A percentile compares a stretch with the other conserved stretches of the same genome.
phyloP scores from a whole-genome alignment of 192 early-diverging fungal genomes.

The Rhizoclosmatium sp. region DNA sequence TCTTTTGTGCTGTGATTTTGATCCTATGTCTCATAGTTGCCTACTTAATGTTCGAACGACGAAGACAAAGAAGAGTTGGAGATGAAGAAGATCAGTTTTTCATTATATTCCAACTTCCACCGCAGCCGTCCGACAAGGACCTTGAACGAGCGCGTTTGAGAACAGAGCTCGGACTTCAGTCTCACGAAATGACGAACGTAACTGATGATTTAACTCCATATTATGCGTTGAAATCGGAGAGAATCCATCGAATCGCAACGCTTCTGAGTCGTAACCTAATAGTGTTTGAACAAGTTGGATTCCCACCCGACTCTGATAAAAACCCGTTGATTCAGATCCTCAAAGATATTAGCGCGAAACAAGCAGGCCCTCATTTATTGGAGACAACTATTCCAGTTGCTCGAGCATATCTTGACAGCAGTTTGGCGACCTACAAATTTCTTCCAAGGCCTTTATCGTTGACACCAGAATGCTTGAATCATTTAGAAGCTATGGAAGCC shows the following conservation, averaged over 20 bases:
- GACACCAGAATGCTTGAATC: neutral
- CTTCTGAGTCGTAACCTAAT: neutral
- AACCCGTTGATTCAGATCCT: conserved; percentile 7
- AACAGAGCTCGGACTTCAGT: neutral
- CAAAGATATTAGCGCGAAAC: neutral
- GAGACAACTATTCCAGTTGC: neutral
- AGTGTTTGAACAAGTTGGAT: neutral
- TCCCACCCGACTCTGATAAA: neutral
- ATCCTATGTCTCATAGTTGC: too few relatives aligned
- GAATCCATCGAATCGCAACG: neutral
- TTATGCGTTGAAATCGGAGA: neutral
- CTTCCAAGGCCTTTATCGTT: conserved; percentile 8
- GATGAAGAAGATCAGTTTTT: too few relatives aligned
- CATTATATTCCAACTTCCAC: neutral
- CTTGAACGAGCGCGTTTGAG: neutral
- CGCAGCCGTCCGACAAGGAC: neutral
- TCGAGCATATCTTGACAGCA: neutral
- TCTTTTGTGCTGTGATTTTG: too few relatives aligned
- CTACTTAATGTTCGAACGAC: too few relatives aligned
- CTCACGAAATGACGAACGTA: neutral
- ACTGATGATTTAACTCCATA: conserved; percentile 2
- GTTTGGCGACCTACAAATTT: neutral
- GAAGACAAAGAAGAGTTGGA: too few relatives aligned
- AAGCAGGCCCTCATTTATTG: neutral
- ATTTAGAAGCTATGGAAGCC: neutral